These are phyloP conservation scores for Globisporangium camurandrum DNA, from an alignment of 352 stramenopile species.

Conservation along the genomic window DNA sequence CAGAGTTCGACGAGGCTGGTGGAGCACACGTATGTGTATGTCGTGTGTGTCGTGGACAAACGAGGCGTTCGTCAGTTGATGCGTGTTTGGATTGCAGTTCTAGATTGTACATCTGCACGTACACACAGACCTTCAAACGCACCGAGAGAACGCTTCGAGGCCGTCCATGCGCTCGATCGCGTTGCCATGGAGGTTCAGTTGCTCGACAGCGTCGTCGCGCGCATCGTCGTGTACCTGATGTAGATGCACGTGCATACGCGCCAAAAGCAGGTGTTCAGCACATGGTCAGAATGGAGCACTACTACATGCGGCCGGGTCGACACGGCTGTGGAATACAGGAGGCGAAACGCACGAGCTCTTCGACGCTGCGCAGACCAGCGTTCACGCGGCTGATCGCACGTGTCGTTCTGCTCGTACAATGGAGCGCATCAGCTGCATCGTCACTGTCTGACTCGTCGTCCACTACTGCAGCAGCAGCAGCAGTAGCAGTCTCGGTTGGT, in stretches of 20 bases:
- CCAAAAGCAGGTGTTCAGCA: too few relatives aligned
- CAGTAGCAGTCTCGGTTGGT: background rate
- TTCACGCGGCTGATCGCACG: conserved; percentile 31
- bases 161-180: conserved; percentile 53
- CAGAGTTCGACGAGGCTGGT: conserved; percentile 59
- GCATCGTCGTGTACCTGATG: conserved; percentile 23
- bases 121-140: too few relatives aligned
- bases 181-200: conserved; percentile 80
- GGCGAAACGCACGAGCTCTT: conserved; percentile 25
- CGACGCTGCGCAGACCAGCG: conserved; percentile 22
- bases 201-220: conserved; percentile 40
- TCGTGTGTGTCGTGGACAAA: too few relatives aligned
- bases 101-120: too few relatives aligned
- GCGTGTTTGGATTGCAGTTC: too few relatives aligned
- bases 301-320: background rate
- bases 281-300: background rate
- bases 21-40: too few relatives aligned
- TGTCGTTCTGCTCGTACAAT: background rate
- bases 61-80: too few relatives aligned
- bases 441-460: background rate
- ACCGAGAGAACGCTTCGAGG: conserved; percentile 50
- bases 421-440: background rate
- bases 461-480: background rate
- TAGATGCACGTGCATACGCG: background rate
- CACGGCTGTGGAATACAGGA: background rate